Conservation (phyloP, 23 red algal genomes). For the Chondrus crispus region DNA sequence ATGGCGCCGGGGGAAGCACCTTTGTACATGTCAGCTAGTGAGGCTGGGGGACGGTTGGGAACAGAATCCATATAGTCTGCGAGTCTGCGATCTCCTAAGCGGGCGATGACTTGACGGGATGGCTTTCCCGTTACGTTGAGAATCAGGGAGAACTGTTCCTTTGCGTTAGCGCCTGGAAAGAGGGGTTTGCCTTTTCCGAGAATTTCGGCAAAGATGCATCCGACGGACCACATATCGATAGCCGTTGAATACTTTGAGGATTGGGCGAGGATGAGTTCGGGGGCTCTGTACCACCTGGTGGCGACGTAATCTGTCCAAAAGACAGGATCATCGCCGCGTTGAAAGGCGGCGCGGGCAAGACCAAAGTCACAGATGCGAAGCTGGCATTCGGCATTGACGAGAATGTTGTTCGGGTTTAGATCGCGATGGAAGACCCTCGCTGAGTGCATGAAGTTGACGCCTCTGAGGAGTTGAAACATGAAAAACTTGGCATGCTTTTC, state of each 20-base stretch:
- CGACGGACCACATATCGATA: constrained; percentile 85
- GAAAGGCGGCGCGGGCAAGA: constrained; percentile 80
- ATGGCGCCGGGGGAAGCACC: constrained; percentile 69
- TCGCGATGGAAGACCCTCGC: constrained; percentile 91
- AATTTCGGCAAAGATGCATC: constrained; percentile 98
- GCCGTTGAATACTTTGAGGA: constrained; percentile 72
- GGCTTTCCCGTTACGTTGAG: constrained; percentile 81
- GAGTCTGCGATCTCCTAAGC: constrained; percentile 58
- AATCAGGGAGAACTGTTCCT: constrained; percentile 93
- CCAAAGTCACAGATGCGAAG: constrained; percentile 95
- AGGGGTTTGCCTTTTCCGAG: constrained; percentile 83
- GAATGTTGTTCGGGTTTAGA: constrained; percentile 94
- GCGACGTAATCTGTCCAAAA: constrained; percentile 92
- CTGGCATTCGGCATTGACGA: constrained; percentile 88
- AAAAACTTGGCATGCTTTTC: constrained; percentile 78
- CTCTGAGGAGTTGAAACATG: constrained; percentile 94
- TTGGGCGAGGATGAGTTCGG: constrained; percentile 78
- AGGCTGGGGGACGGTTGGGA: constrained; percentile 38
- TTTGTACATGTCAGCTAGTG: constrained; percentile 49
- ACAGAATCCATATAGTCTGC: constrained; percentile 57
- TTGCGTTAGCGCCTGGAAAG: constrained; percentile 79
- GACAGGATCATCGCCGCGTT: constrained; percentile 54
- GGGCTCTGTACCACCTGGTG: constrained; percentile 87
- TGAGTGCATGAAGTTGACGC: constrained; percentile 82
- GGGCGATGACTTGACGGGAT: constrained; percentile 48